Base-by-base conservation (phyloP, 2,329 filamentous ascomycete genomes). In the Clonostachys sp. region DNA sequence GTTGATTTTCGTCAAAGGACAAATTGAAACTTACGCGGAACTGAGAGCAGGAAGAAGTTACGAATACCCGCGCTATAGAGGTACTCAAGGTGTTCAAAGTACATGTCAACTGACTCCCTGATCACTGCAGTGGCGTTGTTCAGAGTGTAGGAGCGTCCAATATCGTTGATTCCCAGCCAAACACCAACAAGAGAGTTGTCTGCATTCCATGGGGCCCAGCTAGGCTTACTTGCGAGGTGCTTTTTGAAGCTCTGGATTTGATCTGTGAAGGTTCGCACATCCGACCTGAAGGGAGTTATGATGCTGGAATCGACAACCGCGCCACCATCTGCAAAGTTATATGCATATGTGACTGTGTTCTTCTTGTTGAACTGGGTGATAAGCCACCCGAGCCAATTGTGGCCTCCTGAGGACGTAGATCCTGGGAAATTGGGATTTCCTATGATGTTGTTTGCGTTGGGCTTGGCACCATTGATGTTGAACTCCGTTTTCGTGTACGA, bases 391-490 rank as follows among this genome's bases (percentile, higher is more conserved):
- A 78, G 65, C 75, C 75, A 80, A 54, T 80, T 78, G 18, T 66
- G 59, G 12, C 77, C 77, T 18, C 73, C 73, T 6, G 70, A 64
- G 1, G 73, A 69, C 18, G 76, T 78, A 52, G 62, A 73, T 18
- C 75, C 72, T 0, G 74, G 76, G 51, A 77, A 80, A 1, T 66
- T 51, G 0, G 83, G 83, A 55, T 87, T 87, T 1, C 83, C 83
- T 41, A 86, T 67, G 0, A 82, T 81, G 52, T 84, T 83, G 1
- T 66, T 59, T 3, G 67, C 52, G 8, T 69, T 75, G 2, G 83
- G 81, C 36, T 80, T 72, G 1, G 69, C 61, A 18, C 70, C 67
- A 12, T 64, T 71, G 40, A 74, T 64, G 49, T 82, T 64, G 62
- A 86, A 87, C 9, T 76, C 75, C 1, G 61, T 64, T 20, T 64